A percentile compares a stretch with the other conserved stretches of the same genome.
Evolutionary conservation across 2,329 filamentous ascomycete genomes (phyloP).

Genomic region (Penicillium glabrum): DNA sequence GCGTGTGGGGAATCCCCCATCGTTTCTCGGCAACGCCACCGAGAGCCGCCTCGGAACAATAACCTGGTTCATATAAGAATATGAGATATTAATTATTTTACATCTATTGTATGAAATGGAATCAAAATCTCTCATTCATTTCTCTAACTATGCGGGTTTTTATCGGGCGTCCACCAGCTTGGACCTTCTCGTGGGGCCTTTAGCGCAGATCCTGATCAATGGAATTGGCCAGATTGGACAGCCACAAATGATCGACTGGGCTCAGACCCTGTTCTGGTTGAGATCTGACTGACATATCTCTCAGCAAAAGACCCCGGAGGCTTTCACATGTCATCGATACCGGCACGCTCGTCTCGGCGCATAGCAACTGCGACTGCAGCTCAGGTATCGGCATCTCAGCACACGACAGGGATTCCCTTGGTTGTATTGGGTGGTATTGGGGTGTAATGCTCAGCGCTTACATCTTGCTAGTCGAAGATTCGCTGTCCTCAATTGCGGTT

Average conservation of each 20-base stretch:
- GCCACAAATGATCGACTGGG: not conserved
- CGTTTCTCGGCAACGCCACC: constrained; percentile 1
- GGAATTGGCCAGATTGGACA: constrained; percentile 1
- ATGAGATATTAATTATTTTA: not conserved
- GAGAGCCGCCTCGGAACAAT: not conserved
- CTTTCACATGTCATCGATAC: not conserved
- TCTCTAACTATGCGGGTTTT: not conserved
- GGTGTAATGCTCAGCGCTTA: not conserved
- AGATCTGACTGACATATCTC: not conserved
- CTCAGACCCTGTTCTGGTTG: not conserved
- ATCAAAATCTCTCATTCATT: not conserved
- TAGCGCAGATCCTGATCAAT: not conserved
- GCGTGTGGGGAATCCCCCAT: constrained; percentile 14
- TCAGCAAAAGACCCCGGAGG: not conserved
- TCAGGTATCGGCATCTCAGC: constrained; percentile 8
- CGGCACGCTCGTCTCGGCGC: not conserved
- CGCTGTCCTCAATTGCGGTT: not conserved
- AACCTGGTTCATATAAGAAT: not conserved
- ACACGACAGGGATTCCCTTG: constrained; percentile 4
- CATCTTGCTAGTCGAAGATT: not conserved
- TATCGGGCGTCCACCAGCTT: not conserved
- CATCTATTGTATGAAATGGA: not conserved
- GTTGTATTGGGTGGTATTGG: not conserved
- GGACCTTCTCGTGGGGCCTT: not conserved
- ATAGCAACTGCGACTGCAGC: constrained; percentile 2